A percentile compares a stretch with the other conserved stretches of the same genome.
These are phyloP conservation scores for Juncus effusus DNA, from an alignment of 176 grass and related monocot genomes.

Conservation along the genomic window DNA sequence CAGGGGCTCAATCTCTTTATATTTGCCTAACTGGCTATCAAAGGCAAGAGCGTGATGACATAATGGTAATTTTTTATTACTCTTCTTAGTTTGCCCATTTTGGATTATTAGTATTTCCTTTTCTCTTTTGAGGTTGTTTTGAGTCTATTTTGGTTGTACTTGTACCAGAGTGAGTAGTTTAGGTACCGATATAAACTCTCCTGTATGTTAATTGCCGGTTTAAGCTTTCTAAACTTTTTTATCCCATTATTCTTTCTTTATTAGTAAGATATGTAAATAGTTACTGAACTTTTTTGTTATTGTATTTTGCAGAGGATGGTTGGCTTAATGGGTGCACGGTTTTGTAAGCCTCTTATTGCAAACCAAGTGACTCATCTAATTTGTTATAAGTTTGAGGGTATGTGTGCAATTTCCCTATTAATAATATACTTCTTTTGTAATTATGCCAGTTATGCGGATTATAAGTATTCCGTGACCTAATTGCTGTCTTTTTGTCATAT, in stretches of 20 bases:
- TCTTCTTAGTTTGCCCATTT: background rate
- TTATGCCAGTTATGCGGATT: background rate
- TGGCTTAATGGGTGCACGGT: slow-evolving; percentile 75
- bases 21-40: slow-evolving; percentile 89
- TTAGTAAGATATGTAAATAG: no score
- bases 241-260: no score
- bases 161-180: no score
- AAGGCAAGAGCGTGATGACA: slow-evolving; percentile 53
- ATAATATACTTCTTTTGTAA: background rate
- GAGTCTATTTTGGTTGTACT: no score
- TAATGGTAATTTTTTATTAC: slow-evolving; percentile 49
- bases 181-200: no score
- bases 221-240: background rate
- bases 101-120: background rate
- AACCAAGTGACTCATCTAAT: slow-evolving; percentile 71
- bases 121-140: no score
- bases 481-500: background rate
- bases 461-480: background rate
- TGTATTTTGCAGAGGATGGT: slow-evolving; percentile 82
- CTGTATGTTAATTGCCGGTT: background rate
- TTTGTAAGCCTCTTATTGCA: slow-evolving; percentile 73
- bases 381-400: slow-evolving; percentile 94
- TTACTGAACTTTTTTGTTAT: slow-evolving; percentile 16
- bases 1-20: slow-evolving; percentile 41
- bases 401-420: slow-evolving; percentile 21